A percentile compares a stretch with the other conserved stretches of the same genome.
Conservation (phyloP, 306 rosid genomes). For the Adenanthera pavonina region DNA sequence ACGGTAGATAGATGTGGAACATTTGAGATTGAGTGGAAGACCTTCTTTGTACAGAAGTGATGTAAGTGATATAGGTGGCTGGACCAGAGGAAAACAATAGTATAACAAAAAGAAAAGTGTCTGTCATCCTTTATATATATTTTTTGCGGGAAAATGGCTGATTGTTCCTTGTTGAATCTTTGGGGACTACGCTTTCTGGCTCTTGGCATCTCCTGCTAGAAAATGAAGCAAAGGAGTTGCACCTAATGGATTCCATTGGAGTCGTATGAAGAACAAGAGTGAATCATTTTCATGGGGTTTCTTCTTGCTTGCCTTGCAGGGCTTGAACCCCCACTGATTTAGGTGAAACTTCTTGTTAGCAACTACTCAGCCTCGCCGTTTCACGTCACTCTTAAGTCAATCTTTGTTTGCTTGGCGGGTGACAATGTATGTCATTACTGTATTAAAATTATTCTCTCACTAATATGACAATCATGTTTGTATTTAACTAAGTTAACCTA, state of each 20-base stretch:
- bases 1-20: conserved; percentile 39
- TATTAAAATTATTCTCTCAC: neutral
- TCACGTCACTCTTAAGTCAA: neutral
- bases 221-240: conserved; percentile 1
- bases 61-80: conserved; percentile 38
- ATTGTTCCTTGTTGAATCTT: neutral
- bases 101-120: neutral
- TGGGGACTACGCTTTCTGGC: neutral
- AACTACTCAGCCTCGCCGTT: neutral
- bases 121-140: neutral
- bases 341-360: neutral
- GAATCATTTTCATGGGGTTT: neutral
- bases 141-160: conserved; percentile 18
- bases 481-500: too few relatives aligned
- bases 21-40: neutral
- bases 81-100: conserved; percentile 26
- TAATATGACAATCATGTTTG: neutral
- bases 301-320: neutral
- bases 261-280: neutral
- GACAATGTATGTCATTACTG: neutral
- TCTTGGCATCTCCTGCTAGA: neutral
- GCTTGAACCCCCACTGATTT: neutral
- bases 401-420: neutral
- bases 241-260: neutral
- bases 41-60: conserved; percentile 27